phyloP scores from a whole-genome alignment of 2,329 filamentous ascomycete species.

The Colletotrichum liriopes region DNA sequence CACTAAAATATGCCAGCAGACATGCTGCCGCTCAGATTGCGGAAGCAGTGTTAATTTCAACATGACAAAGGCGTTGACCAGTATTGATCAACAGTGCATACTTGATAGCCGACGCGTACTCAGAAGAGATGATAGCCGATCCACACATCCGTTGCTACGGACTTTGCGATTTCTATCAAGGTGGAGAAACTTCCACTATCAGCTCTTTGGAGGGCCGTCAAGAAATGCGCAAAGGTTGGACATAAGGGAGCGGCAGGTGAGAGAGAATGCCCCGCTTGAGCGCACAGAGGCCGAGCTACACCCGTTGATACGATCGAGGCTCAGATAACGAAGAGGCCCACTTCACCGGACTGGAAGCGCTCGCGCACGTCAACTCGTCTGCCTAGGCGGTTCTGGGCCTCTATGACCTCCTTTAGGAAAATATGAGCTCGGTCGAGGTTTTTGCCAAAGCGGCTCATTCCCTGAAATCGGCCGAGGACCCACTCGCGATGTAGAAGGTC shows the following conservation, averaged over 20 bases:
- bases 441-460: constrained; percentile 50
- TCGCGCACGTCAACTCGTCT: constrained; percentile 44
- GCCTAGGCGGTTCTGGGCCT: constrained; percentile 42
- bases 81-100: neutral
- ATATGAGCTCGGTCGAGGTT: constrained; percentile 51
- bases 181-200: constrained; percentile 2
- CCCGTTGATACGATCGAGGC: neutral
- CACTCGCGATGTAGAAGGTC: constrained; percentile 52
- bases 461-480: constrained; percentile 51
- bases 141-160: neutral
- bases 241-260: neutral
- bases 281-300: neutral
- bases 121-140: constrained; percentile 16
- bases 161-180: constrained; percentile 3
- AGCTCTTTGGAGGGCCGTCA: neutral
- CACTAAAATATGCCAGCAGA: neutral
- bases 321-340: constrained; percentile 46
- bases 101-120: constrained; percentile 16
- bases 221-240: neutral
- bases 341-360: constrained; percentile 36
- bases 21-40: neutral
- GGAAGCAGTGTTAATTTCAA: neutral
- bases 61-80: neutral
- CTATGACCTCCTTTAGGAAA: constrained; percentile 48
- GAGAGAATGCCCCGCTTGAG: neutral